A percentile compares a stretch with the other conserved stretches of the same genome.
These are phyloP conservation scores for Salix dunnii DNA, from an alignment of 345 rosid genomes.

Conservation along the genomic window DNA sequence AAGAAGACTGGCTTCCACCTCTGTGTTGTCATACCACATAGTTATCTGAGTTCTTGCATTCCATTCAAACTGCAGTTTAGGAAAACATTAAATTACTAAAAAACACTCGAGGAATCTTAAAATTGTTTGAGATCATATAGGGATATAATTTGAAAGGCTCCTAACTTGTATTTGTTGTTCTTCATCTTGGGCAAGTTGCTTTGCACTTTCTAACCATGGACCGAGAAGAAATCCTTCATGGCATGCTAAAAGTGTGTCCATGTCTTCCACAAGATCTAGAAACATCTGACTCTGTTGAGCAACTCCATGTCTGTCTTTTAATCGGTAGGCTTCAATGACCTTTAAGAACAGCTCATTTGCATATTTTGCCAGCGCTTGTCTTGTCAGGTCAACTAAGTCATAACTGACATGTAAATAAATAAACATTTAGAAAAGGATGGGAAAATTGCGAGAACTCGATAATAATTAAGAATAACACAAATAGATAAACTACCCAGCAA, in stretches of 20 bases:
- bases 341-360: constrained; percentile 57
- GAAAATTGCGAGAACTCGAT: background rate
- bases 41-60: constrained; percentile 76
- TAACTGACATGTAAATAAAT: constrained; percentile 35
- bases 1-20: constrained; percentile 64
- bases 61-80: constrained; percentile 57
- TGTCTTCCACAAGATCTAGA: constrained; percentile 54
- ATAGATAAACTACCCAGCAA: background rate
- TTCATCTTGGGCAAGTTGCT: constrained; percentile 45
- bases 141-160: background rate
- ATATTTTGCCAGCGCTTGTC: constrained; percentile 66
- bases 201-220: constrained; percentile 74
- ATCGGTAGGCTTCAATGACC: constrained; percentile 43
- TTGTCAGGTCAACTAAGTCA: constrained; percentile 61
- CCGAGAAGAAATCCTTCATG: constrained; percentile 67
- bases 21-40: constrained; percentile 73
- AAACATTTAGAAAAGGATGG: background rate
- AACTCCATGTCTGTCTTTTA: constrained; percentile 37
- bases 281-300: constrained; percentile 36
- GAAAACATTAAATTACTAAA: background rate
- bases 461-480: background rate
- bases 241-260: constrained; percentile 53
- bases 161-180: constrained; percentile 53
- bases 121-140: background rate
- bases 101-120: background rate